Conservation (phyloP, 139 green algal species). For the Coelastrella sp. region DNA sequence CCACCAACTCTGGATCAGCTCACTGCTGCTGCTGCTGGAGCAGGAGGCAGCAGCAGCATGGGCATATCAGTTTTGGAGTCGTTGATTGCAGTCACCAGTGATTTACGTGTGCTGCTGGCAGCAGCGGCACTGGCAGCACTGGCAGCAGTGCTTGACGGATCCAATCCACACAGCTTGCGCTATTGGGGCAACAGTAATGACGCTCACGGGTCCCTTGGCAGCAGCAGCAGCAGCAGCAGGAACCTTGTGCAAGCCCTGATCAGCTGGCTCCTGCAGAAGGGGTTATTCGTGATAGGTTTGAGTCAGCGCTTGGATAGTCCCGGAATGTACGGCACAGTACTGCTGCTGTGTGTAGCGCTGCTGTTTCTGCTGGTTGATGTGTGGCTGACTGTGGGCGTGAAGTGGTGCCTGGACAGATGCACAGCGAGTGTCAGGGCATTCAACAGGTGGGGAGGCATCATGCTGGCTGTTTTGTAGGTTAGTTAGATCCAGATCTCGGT, state of each 20-base stretch:
- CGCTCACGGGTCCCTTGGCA: background rate
- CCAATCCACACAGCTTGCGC: constrained; percentile 9
- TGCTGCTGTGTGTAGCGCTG: constrained; percentile 24
- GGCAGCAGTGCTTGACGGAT: background rate
- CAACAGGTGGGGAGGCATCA: constrained; percentile 6
- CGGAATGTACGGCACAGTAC: background rate
- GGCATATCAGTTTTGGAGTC: constrained; percentile 33
- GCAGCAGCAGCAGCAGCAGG: constrained; percentile 14
- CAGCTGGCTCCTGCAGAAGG: background rate
- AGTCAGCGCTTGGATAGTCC: background rate
- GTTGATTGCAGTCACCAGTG: constrained; percentile 13
- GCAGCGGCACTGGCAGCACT: constrained; percentile 21
- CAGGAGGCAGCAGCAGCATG: background rate
- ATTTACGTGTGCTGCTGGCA: constrained; percentile 31
- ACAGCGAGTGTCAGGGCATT: background rate
- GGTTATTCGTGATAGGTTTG: background rate
- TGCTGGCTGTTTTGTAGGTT: background rate
- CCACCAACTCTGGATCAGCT: background rate
- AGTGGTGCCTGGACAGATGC: constrained; percentile 1
- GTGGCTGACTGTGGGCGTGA: constrained; percentile 1
- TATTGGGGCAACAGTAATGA: background rate
- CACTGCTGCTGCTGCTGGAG: background rate
- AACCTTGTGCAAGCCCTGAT: background rate
- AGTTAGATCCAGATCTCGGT: no score
- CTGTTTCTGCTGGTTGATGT: constrained; percentile 20